phyloP scores from a whole-genome alignment of 1,139 yeast species.

The Pichia sp. region DNA sequence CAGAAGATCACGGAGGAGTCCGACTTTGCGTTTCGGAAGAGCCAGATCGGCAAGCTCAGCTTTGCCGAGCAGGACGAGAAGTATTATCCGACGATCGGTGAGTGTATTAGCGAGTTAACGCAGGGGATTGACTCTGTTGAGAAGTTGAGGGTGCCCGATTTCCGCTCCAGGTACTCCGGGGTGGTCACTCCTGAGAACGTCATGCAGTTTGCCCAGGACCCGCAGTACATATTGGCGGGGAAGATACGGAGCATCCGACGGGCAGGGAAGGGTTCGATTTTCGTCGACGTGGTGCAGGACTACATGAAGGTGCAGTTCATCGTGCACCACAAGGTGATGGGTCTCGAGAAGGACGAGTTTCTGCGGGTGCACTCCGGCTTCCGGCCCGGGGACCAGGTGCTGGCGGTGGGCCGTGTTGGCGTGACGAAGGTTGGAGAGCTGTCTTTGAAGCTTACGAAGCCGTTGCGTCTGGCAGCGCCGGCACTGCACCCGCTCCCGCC shows the following conservation, averaged over 20 bases:
- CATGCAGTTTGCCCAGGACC: constrained; percentile 24
- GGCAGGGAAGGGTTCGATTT: constrained; percentile 64
- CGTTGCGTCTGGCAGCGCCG: constrained; percentile 58
- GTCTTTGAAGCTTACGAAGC: constrained; percentile 56
- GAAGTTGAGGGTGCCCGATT: constrained; percentile 33
- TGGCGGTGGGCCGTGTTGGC: constrained; percentile 67
- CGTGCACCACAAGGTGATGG: constrained; percentile 49
- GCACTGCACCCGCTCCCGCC: constrained; percentile 71
- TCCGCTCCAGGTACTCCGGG: constrained; percentile 27
- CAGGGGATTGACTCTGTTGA: constrained; percentile 4
- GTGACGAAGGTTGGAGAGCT: constrained; percentile 74
- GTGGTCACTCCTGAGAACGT: constrained; percentile 6
- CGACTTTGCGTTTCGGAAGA: constrained; percentile 42
- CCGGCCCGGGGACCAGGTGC: constrained; percentile 68
- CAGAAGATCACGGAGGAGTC: constrained; percentile 31
- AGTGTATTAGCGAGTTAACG: constrained; percentile 7
- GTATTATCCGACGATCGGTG: constrained; percentile 27
- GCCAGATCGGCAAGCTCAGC: constrained; percentile 15
- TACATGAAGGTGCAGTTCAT: constrained; percentile 53
- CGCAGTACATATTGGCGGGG: constrained; percentile 39
- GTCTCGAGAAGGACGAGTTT: constrained; percentile 43
- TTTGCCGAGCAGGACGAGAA: constrained; percentile 23
- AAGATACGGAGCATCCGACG: constrained; percentile 53
- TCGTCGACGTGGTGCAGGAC: constrained; percentile 66
- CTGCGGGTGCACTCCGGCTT: constrained; percentile 42